These are phyloP conservation scores for Dictyostelium capitatum DNA, from an alignment of 78 protist species.

Conservation along the genomic window DNA sequence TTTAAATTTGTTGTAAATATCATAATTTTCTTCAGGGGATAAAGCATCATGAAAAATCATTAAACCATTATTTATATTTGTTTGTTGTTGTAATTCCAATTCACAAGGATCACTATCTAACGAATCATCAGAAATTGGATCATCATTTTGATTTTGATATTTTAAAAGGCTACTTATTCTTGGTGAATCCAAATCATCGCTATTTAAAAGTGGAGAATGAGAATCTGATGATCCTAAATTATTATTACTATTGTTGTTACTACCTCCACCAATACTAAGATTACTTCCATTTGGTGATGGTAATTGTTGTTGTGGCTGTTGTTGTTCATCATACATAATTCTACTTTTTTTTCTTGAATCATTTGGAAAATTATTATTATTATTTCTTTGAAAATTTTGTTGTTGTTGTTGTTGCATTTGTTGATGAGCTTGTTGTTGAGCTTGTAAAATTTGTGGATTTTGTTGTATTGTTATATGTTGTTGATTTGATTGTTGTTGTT, in stretches of 20 bases:
- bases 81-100: conserved; percentile 59
- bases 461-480: not conserved
- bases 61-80: conserved; percentile 69
- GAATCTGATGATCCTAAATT: not conserved
- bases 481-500: not conserved
- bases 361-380: not conserved
- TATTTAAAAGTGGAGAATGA: conserved; percentile 13
- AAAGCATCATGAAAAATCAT: conserved; percentile 63
- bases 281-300: not conserved
- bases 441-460: not conserved
- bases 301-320: not conserved
- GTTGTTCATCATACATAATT: not conserved
- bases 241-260: not conserved
- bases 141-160: not conserved
- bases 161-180: not conserved
- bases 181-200: conserved; percentile 19
- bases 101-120: conserved; percentile 43
- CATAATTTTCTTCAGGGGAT: conserved; percentile 27
- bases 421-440: not conserved
- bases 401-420: not conserved
- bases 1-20: conserved; percentile 69
- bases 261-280: too few species aligned
- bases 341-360: conserved; percentile 12
- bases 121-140: conserved; percentile 49
- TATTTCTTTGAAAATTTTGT: not conserved